These are phyloP conservation scores for Fistulinella prunicolor DNA, from an alignment of 768 basidiomycete species.

Conservation along the genomic window DNA sequence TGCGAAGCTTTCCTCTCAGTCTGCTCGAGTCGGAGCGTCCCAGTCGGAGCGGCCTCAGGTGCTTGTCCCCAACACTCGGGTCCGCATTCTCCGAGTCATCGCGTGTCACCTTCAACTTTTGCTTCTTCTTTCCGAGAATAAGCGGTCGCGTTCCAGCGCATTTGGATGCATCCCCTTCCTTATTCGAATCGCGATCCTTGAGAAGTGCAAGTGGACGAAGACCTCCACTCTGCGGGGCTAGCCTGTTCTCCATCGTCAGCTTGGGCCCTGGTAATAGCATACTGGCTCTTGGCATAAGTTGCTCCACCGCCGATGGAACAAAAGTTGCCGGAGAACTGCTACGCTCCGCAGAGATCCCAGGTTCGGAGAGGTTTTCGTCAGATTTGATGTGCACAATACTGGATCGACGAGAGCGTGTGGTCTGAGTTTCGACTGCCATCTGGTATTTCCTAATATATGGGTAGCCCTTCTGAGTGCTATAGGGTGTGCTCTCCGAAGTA, in stretches of 20 bases:
- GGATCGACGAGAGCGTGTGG: constrained; percentile 41
- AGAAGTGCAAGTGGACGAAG: constrained; percentile 63
- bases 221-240: constrained; percentile 42
- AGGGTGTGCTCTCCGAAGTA: constrained; percentile 60
- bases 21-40: constrained; percentile 62
- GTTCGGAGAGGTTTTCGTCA: constrained; percentile 36
- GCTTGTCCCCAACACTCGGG: constrained; percentile 39
- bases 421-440: constrained; percentile 20
- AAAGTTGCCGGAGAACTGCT: constrained; percentile 28
- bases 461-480: constrained; percentile 38
- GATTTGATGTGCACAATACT: constrained; percentile 67
- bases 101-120: constrained; percentile 30
- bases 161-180: constrained; percentile 21
- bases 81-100: constrained; percentile 34
- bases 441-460: constrained; percentile 16
- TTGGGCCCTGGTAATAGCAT: constrained; percentile 45
- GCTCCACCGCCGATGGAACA: constrained; percentile 49
- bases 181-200: constrained; percentile 52
- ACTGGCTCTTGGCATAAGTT: constrained; percentile 51
- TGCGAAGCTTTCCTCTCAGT: constrained; percentile 54
- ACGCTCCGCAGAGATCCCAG: not conserved
- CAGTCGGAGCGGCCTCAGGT: constrained; percentile 59
- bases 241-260: constrained; percentile 25
- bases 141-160: constrained; percentile 50
- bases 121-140: constrained; percentile 53